These are phyloP conservation scores for Holtermanniella nyarrowii DNA, from an alignment of 768 basidiomycete genomes.

Conservation along the genomic window DNA sequence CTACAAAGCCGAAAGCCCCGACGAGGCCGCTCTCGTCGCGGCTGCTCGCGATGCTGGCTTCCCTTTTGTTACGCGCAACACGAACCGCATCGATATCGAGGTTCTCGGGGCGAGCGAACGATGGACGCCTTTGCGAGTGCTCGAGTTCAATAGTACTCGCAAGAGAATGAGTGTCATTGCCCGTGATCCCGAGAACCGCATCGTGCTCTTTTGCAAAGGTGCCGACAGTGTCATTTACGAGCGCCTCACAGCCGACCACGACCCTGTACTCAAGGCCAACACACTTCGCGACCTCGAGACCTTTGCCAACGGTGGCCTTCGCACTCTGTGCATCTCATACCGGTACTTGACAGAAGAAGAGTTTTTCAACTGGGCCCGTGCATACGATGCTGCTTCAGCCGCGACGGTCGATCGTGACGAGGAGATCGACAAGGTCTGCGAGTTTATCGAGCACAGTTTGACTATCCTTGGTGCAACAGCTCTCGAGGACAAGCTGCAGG, in stretches of 20 bases:
- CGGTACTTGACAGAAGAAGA: slow-evolving; percentile 70
- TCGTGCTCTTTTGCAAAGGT: slow-evolving; percentile 89
- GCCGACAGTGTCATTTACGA: slow-evolving; percentile 92
- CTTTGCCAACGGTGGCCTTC: slow-evolving; percentile 83
- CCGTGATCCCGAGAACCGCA: slow-evolving; percentile 67
- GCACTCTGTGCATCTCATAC: slow-evolving; percentile 84
- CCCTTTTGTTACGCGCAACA: slow-evolving; percentile 68
- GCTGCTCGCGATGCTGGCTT: slow-evolving; percentile 90
- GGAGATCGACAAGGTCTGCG: slow-evolving; percentile 79
- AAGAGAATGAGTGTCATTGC: slow-evolving; percentile 94
- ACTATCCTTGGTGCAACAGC: slow-evolving; percentile 89
- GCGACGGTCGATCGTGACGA: slow-evolving; percentile 73
- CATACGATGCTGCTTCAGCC: slow-evolving; percentile 71
- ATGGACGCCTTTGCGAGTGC: slow-evolving; percentile 63
- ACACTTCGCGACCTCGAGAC: slow-evolving; percentile 81
- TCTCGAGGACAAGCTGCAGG: slow-evolving; percentile 92
- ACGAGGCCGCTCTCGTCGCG: slow-evolving; percentile 86
- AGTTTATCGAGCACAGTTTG: slow-evolving; percentile 69
- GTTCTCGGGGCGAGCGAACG: slow-evolving; percentile 80
- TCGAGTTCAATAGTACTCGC: slow-evolving; percentile 89
- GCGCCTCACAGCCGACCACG: slow-evolving; percentile 66
- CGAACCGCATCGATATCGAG: slow-evolving; percentile 72
- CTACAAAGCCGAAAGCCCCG: slow-evolving; percentile 94
- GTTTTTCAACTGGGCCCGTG: slow-evolving; percentile 66
- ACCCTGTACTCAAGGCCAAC: slow-evolving; percentile 59